Percentiles rank a stretch among this genome's conserved stretches.
These are phyloP conservation scores for Monosporozyma aquatica DNA, from an alignment of 805 yeast genomes.

Conservation along the genomic window DNA sequence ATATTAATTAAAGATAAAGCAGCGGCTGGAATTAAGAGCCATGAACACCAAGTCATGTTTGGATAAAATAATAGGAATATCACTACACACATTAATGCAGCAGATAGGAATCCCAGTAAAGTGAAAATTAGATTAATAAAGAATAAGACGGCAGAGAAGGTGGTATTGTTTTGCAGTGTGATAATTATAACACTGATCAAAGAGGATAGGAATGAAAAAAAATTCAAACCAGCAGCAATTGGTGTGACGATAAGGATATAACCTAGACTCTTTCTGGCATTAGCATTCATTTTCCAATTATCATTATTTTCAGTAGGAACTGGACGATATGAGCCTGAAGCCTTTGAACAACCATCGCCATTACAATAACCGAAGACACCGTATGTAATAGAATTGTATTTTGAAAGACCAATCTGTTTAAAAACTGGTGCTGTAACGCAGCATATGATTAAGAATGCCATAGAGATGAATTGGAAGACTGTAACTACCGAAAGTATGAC, in stretches of 20 bases:
- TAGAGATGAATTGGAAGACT: constrained; percentile 40
- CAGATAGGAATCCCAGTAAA: constrained; percentile 42
- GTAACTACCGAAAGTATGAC: constrained; percentile 33
- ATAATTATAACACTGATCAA: constrained; percentile 30
- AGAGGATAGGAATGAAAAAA: constrained; percentile 36
- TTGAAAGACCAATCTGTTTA: constrained; percentile 39
- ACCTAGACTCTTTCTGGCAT: constrained; percentile 43
- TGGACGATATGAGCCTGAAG: constrained; percentile 39
- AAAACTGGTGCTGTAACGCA: constrained; percentile 56
- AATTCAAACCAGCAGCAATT: constrained; percentile 54
- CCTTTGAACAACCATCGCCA: constrained; percentile 34
- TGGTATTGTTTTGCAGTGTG: constrained; percentile 12
- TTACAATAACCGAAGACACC: constrained; percentile 65
- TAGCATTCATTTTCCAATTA: constrained; percentile 42
- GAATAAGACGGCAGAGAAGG: constrained; percentile 26
- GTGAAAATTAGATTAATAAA: constrained; percentile 38
- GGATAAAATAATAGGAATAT: constrained; percentile 55
- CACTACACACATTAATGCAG: constrained; percentile 48
- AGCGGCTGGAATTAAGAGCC: constrained; percentile 64
- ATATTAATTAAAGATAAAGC: constrained; percentile 44
- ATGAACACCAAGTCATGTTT: constrained; percentile 58
- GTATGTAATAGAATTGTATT: constrained; percentile 37
- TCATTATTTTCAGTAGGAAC: constrained; percentile 23
- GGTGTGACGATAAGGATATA: constrained; percentile 53
- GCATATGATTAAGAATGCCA: constrained; percentile 55